These are phyloP conservation scores for Cladochytrium replicatum DNA, from an alignment of 192 early-diverging fungal genomes.

Conservation along the genomic window DNA sequence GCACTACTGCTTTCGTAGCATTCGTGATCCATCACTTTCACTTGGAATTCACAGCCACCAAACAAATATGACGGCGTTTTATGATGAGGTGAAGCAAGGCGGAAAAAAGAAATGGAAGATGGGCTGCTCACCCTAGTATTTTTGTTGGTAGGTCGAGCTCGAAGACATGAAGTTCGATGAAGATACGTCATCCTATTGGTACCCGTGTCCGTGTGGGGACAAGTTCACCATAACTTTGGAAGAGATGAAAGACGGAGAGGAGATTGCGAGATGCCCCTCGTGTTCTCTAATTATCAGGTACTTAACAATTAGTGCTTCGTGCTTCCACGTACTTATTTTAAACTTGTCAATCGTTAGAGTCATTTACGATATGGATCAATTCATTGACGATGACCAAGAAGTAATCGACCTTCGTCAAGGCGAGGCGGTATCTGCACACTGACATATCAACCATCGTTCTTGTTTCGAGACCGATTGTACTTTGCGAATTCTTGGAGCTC, in stretches of 20 bases:
- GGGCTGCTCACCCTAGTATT: too few species aligned
- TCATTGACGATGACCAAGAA: constrained; percentile 13
- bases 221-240: constrained; percentile 78
- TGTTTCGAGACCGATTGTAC: too few species aligned
- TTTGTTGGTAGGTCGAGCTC: constrained; percentile 23
- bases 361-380: constrained; percentile 69
- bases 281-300: constrained; percentile 79
- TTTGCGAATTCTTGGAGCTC: too few species aligned
- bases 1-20: too few species aligned
- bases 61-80: too few species aligned
- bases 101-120: too few species aligned
- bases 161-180: constrained; percentile 93
- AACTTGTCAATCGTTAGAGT: constrained; percentile 40
- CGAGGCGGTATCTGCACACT: too few species aligned
- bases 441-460: too few species aligned
- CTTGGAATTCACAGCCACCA: too few species aligned
- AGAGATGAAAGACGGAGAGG: constrained; percentile 70
- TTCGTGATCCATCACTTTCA: too few species aligned
- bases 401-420: too few species aligned
- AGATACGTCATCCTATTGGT: constrained; percentile 69
- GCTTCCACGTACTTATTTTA: background rate
- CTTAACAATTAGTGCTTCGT: background rate
- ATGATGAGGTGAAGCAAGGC: too few species aligned
- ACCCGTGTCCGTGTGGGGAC: constrained; percentile 97
- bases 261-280: constrained; percentile 81